phyloP scores from a whole-genome alignment of 2,329 filamentous ascomycete species.

The Fusarium mangiferae region DNA sequence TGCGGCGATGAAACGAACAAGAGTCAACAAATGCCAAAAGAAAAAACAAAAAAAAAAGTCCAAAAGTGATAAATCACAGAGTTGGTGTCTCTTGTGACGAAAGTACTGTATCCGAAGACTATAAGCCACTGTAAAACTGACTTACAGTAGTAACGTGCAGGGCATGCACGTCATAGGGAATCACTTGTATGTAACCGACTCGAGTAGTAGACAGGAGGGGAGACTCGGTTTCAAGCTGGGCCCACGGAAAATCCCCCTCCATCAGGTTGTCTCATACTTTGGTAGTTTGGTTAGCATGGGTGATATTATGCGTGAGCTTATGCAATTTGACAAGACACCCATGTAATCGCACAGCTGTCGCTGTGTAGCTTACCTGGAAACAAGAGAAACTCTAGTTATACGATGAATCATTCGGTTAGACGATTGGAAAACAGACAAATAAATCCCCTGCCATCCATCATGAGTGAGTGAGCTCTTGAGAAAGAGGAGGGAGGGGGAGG shows the following conservation, averaged over 20 bases:
- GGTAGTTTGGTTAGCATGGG: not conserved
- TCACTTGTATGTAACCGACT: constrained; percentile 15
- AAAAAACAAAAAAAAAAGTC: not conserved
- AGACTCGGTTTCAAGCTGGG: constrained; percentile 28
- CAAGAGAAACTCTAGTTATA: not conserved
- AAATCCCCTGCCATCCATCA: not conserved
- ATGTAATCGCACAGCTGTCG: not conserved
- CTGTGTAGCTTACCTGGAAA: not conserved
- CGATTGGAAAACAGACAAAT: not conserved
- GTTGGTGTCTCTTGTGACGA: not conserved
- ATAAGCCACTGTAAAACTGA: not conserved
- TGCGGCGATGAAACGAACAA: constrained; percentile 1
- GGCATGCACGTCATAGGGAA: constrained; percentile 32
- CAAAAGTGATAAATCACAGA: not conserved
- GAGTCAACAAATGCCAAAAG: not conserved
- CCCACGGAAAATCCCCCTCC: constrained; percentile 24
- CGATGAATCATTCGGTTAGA: not conserved
- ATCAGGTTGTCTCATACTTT: constrained; percentile 1
- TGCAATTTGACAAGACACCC: not conserved
- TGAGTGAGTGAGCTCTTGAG: not conserved
- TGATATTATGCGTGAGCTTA: not conserved
- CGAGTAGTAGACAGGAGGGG: constrained; percentile 3
- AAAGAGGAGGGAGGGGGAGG: constrained; percentile 25
- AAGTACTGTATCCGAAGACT: not conserved
- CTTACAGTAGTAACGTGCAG: constrained; percentile 2